Conservation (phyloP, 768 basidiomycete species). For the Rhodosporidiobolus sp. region DNA sequence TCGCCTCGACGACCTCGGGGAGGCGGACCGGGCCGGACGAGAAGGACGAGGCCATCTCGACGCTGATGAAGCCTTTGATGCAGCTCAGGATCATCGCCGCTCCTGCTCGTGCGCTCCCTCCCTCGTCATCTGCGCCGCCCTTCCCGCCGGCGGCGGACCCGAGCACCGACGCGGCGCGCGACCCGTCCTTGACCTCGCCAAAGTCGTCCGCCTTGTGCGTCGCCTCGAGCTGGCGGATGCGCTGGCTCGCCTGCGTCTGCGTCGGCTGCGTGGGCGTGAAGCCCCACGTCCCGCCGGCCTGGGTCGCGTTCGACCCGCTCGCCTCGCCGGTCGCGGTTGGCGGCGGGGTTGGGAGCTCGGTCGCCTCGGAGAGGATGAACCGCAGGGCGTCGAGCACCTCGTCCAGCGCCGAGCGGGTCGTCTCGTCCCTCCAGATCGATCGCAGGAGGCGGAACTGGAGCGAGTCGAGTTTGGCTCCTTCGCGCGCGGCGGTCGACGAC, state of each 20-base stretch:
- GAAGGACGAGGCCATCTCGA: slow-evolving; percentile 36
- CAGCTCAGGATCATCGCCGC: slow-evolving; percentile 9
- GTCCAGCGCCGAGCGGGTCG: slow-evolving; percentile 6
- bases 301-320: background rate
- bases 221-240: slow-evolving; percentile 16
- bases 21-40: slow-evolving; percentile 38
- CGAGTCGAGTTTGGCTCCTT: slow-evolving; percentile 7
- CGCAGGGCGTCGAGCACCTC: slow-evolving; percentile 22
- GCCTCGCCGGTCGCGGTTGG: background rate
- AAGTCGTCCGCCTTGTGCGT: slow-evolving; percentile 41
- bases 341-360: background rate
- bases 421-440: slow-evolving; percentile 15
- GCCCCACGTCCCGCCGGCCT: background rate
- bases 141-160: background rate
- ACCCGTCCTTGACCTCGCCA: slow-evolving; percentile 18
- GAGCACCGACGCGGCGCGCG: slow-evolving; percentile 1
- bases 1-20: slow-evolving; percentile 41
- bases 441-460: slow-evolving; percentile 10
- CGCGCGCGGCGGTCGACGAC: no score
- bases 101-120: background rate
- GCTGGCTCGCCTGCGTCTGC: slow-evolving; percentile 23
- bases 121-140: background rate
- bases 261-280: background rate
- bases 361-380: slow-evolving; percentile 13
- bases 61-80: slow-evolving; percentile 21